Conservation (phyloP, 257 asterid species). For the Vinca minor region DNA sequence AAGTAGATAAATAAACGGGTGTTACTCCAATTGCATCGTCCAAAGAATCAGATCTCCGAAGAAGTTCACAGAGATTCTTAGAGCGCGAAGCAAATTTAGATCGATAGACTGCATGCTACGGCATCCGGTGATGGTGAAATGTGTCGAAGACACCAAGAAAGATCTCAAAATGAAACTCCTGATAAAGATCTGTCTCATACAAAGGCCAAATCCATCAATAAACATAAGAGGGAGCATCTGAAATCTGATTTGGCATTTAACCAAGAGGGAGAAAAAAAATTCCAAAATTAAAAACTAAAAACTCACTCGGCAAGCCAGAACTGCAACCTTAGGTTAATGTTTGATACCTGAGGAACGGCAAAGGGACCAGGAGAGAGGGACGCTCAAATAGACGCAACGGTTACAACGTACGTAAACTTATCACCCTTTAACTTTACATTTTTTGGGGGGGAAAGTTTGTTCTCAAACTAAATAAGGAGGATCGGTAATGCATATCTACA, state of each 20-base stretch:
- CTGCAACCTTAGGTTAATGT: neutral
- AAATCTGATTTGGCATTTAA: neutral
- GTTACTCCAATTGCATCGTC: conserved; percentile 5
- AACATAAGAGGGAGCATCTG: neutral
- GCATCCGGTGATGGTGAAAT: conserved; percentile 6
- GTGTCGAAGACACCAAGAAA: neutral
- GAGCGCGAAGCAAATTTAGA: neutral
- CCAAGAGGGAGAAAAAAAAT: neutral
- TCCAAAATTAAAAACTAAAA: neutral
- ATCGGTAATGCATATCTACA: neutral
- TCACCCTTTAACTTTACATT: neutral
- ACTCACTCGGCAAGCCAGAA: conserved; percentile 2
- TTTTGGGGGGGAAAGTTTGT: neutral
- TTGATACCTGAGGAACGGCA: neutral
- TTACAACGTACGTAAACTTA: neutral
- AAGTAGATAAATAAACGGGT: neutral
- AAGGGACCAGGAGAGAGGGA: neutral
- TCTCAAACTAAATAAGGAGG: neutral
- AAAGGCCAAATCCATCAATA: conserved; percentile 2
- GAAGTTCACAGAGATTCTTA: neutral
- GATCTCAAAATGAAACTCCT: neutral
- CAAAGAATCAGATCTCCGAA: neutral
- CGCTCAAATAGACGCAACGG: neutral
- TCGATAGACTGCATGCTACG: neutral
- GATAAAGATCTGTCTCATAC: conserved; percentile 11